Evolutionary conservation across 1,284 basidiomycete species (phyloP), one percentile per base, ranked within the genome.

Genomic region (Rugosomyces carneus): DNA sequence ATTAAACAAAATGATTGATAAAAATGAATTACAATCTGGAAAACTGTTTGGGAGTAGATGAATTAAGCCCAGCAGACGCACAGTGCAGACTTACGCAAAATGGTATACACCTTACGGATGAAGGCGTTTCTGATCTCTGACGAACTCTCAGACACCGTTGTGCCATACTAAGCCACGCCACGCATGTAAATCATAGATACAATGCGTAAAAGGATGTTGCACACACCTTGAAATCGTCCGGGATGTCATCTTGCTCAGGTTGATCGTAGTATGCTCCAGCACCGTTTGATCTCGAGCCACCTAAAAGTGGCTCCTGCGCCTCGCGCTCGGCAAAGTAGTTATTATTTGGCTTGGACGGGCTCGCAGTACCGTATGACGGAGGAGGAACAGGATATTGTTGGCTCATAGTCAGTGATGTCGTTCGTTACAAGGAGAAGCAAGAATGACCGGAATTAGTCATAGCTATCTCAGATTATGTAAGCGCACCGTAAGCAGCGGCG

Each of bases 201-300:
- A 29, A n/a, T 2, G 7, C 23, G 7, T 26, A 9, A 26, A 24
- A 26, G 27, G 21, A 15, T 20, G 26, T 23, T 37, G 31, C 23
- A 23, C 48, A 31, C 50, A 84, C 86, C 76, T 89, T 86, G 76
- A 90, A 90, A 62, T 90, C 87, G 60, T 90, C 87, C 1, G 87
- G 88, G 47, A 89, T 58, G 57, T 89, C 87, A 38, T 72, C 82
- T 40, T 64, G 65, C 18, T 65, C 70, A n/a, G 86, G 83, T 56
- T 89, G 84, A 63, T 89, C 73, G 55, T 75, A 86, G 56, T 81
- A 75, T 9, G 66, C 81, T 26, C 73, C 72, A n/a, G 65, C 74
- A 26, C 73, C 70, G 11, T 58, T 63, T 23, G 60, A 63, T 49
- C 73, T 74, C 39, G 70, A 64, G 34, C 61, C 52, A 15, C 56